phyloP scores from a whole-genome alignment of 2,329 filamentous ascomycete species.

The Leptodontidium sp. region DNA sequence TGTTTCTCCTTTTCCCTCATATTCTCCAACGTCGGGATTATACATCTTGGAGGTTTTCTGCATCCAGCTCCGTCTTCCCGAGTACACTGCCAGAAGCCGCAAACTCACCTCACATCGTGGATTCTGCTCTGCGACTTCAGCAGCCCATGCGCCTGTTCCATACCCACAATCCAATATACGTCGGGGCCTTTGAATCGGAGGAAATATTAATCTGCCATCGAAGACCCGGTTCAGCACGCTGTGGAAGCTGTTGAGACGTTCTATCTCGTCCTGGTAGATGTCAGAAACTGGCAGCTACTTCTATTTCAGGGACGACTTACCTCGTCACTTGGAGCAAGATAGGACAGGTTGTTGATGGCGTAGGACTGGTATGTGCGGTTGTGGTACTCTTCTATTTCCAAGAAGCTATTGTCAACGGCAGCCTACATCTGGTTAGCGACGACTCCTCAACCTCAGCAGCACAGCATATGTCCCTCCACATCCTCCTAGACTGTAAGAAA shows the following conservation, averaged over 20 bases:
- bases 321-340: constrained; percentile 76
- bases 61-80: too few species aligned
- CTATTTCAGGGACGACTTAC: constrained; percentile 51
- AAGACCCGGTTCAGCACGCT: constrained; percentile 69
- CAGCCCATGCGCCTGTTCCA: constrained; percentile 75
- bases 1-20: background rate
- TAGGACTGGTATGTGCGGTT: constrained; percentile 73
- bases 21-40: background rate
- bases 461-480: background rate
- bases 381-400: constrained; percentile 66
- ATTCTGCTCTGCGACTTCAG: constrained; percentile 70
- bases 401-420: constrained; percentile 63
- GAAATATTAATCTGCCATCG: constrained; percentile 73
- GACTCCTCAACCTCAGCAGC: background rate
- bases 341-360: constrained; percentile 69
- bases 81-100: background rate
- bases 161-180: constrained; percentile 77
- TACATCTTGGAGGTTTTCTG: background rate
- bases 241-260: constrained; percentile 71
- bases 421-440: constrained; percentile 32
- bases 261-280: constrained; percentile 61
- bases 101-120: constrained; percentile 68
- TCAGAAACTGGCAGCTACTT: constrained; percentile 5
- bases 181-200: constrained; percentile 64
- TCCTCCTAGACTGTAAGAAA: background rate